These are phyloP conservation scores for Russula compacta DNA, from an alignment of 768 basidiomycete species.

Conservation along the genomic window DNA sequence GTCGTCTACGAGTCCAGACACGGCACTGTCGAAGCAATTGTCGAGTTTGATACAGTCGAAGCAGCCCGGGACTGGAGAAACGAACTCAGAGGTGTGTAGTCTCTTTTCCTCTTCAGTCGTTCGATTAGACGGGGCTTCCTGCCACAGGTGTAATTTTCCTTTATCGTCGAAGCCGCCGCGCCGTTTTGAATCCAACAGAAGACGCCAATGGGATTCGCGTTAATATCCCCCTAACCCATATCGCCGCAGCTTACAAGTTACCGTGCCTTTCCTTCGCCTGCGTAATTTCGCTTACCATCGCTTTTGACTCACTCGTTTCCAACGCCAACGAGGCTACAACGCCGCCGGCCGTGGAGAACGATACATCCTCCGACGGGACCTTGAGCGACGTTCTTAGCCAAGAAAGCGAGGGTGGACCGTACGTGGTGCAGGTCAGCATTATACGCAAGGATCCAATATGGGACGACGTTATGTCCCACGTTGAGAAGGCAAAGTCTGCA, in stretches of 20 bases:
- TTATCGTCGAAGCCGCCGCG: slow-evolving; percentile 35
- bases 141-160: slow-evolving; percentile 36
- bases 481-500: slow-evolving; percentile 2
- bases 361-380: slow-evolving; percentile 4
- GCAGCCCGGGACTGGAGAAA: slow-evolving; percentile 41
- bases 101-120: not conserved
- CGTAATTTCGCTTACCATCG: slow-evolving; percentile 17
- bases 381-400: not conserved
- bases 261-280: slow-evolving; percentile 20
- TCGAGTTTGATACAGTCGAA: slow-evolving; percentile 52
- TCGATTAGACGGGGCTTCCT: not conserved
- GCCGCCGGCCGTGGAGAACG: not conserved
- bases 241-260: slow-evolving; percentile 24
- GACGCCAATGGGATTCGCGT: slow-evolving; percentile 35
- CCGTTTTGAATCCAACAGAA: slow-evolving; percentile 27
- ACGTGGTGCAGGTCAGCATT: slow-evolving; percentile 14
- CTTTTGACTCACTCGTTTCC: not conserved
- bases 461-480: slow-evolving; percentile 4
- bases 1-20: slow-evolving; percentile 29
- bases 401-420: slow-evolving; percentile 2
- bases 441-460: slow-evolving; percentile 10
- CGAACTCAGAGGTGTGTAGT: slow-evolving; percentile 35
- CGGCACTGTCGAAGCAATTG: slow-evolving; percentile 24
- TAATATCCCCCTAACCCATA: slow-evolving; percentile 36
- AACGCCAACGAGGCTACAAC: not conserved